Evolutionary conservation across 2,329 filamentous ascomycete genomes (phyloP).

Genomic region (Myriosclerotinia curreyana): DNA sequence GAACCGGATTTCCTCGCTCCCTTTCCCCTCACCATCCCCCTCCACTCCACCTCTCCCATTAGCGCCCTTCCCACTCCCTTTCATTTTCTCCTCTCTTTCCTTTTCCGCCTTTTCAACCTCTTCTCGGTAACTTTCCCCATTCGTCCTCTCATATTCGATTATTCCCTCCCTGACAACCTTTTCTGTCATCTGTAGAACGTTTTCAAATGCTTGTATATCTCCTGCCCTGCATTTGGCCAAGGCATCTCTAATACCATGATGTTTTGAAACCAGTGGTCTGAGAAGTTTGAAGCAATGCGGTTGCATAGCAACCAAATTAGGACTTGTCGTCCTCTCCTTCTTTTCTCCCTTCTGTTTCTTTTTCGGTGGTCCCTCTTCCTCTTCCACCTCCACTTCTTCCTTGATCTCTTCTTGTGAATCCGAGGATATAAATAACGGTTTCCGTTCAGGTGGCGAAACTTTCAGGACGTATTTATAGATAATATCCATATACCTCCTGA

Average conservation of each 20-base stretch:
- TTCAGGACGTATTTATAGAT: conserved; percentile 75
- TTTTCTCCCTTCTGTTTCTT: conserved; percentile 45
- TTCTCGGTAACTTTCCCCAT: conserved; percentile 49
- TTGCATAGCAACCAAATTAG: conserved; percentile 78
- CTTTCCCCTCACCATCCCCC: conserved; percentile 37
- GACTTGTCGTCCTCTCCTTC: conserved; percentile 43
- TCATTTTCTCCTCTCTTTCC: conserved; percentile 30
- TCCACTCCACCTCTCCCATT: conserved; percentile 36
- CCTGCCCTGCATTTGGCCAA: conserved; percentile 66
- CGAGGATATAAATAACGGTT: conserved; percentile 67
- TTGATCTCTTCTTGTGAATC: conserved; percentile 42
- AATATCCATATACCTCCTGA: conserved; percentile 87
- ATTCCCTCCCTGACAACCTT: conserved; percentile 69
- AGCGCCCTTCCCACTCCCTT: conserved; percentile 37
- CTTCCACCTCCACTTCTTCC: conserved; percentile 45
- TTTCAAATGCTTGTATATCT: conserved; percentile 74
- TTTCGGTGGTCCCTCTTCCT: conserved; percentile 37
- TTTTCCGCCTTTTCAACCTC: conserved; percentile 36
- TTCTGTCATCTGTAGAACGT: conserved; percentile 73
- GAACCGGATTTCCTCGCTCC: conserved; percentile 25
- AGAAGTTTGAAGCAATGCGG: conserved; percentile 91
- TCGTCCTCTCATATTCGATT: conserved; percentile 59
- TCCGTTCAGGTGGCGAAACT: conserved; percentile 60
- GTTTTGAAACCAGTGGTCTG: conserved; percentile 72
- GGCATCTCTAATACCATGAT: conserved; percentile 83